These are phyloP conservation scores for Pleurotus sapidus DNA, from an alignment of 768 basidiomycete genomes.

Conservation along the genomic window DNA sequence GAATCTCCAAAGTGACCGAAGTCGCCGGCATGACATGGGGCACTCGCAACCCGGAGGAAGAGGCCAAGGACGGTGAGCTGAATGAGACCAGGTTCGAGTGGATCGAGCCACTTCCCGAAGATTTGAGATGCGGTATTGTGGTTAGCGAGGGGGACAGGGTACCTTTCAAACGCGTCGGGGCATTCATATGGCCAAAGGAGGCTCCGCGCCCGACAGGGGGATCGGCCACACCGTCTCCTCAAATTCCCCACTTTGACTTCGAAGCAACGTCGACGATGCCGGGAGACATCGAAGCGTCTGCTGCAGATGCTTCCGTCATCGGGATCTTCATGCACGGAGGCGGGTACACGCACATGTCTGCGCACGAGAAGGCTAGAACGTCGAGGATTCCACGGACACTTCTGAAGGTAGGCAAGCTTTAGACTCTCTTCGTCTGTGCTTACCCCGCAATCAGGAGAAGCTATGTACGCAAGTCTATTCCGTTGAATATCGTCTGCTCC, in stretches of 20 bases:
- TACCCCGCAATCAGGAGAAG: constrained; percentile 19
- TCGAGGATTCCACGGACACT: constrained; percentile 47
- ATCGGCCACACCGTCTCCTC: constrained; percentile 3
- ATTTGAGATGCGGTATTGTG: constrained; percentile 39
- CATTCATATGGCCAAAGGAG: constrained; percentile 45
- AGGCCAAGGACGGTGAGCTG: constrained; percentile 27
- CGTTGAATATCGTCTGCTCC: constrained; percentile 51
- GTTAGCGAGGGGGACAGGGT: constrained; percentile 24
- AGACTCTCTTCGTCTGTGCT: background rate
- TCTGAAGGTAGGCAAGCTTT: constrained; percentile 30
- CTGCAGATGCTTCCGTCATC: constrained; percentile 30
- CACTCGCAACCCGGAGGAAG: constrained; percentile 41
- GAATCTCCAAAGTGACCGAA: constrained; percentile 52
- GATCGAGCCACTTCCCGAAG: constrained; percentile 39
- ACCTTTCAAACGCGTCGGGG: constrained; percentile 40
- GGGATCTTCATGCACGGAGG: constrained; percentile 55
- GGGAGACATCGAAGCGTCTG: constrained; percentile 15
- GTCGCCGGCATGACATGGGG: constrained; percentile 56
- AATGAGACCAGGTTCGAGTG: constrained; percentile 48
- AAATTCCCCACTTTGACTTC: background rate
- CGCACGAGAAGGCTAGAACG: constrained; percentile 44
- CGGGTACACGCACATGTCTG: constrained; percentile 58
- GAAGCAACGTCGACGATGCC: constrained; percentile 1
- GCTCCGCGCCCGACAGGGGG: constrained; percentile 13
- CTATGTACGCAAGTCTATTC: constrained; percentile 35